A percentile compares a stretch with the other conserved stretches of the same genome.
Conservation (phyloP, 495 filamentous ascomycete species). For the Penicillium coffeae region DNA sequence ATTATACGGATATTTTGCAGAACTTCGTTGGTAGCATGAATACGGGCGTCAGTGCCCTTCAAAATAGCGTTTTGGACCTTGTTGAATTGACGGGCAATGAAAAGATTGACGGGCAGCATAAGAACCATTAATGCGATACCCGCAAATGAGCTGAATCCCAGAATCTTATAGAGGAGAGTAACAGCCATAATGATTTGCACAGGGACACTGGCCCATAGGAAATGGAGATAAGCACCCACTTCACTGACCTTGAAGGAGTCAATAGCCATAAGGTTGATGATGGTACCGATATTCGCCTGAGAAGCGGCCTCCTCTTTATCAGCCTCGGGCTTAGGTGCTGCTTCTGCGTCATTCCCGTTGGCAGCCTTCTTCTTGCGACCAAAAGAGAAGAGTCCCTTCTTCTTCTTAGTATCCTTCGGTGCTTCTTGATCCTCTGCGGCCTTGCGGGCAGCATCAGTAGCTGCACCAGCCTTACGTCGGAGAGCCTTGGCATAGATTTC, state of each 20-base stretch:
- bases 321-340: slow-evolving; percentile 33
- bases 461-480: slow-evolving; percentile 81
- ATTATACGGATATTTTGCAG: slow-evolving; percentile 98
- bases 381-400: slow-evolving; percentile 52
- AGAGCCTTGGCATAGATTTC: slow-evolving; percentile 97
- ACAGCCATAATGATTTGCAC: slow-evolving; percentile 75
- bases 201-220: slow-evolving; percentile 79
- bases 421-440: slow-evolving; percentile 29
- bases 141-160: slow-evolving; percentile 90
- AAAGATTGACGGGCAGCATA: slow-evolving; percentile 83
- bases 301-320: slow-evolving; percentile 50
- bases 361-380: slow-evolving; percentile 53
- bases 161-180: slow-evolving; percentile 76
- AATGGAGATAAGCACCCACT: slow-evolving; percentile 87
- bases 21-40: slow-evolving; percentile 95
- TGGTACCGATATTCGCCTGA: slow-evolving; percentile 88
- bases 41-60: slow-evolving; percentile 91
- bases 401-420: slow-evolving; percentile 31
- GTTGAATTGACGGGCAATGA: slow-evolving; percentile 79
- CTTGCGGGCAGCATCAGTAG: slow-evolving; percentile 51
- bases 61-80: slow-evolving; percentile 85
- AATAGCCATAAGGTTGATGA: slow-evolving; percentile 98
- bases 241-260: slow-evolving; percentile 99
- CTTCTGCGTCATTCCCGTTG: slow-evolving; percentile 30
- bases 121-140: slow-evolving; percentile 90